Evolutionary conservation across 129 eudicot genomes (phyloP).

Genomic region (Flaveria robusta): DNA sequence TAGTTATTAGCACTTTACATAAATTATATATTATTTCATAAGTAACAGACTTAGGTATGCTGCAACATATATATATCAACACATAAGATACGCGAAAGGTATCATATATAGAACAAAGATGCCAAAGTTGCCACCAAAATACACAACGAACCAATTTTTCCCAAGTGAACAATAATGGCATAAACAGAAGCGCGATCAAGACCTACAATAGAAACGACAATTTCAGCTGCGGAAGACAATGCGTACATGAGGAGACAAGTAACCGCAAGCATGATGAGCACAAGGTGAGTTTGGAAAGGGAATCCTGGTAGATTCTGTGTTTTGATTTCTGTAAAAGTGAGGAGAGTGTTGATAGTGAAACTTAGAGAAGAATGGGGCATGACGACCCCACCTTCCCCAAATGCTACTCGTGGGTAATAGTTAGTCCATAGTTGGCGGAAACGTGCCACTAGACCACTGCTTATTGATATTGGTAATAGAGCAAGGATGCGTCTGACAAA

Average conservation of each 20-base stretch:
- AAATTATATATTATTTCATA: no score
- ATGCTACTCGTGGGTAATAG: not conserved
- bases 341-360: not conserved
- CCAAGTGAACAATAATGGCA: slow-evolving; percentile 4
- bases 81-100: no score
- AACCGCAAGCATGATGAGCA: not conserved
- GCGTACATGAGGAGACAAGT: slow-evolving; percentile 20
- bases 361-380: not conserved
- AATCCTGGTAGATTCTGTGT: not conserved
- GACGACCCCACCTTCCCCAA: not conserved
- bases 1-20: no score
- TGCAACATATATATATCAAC: not conserved
- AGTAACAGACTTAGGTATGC: not conserved
- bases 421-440: not conserved
- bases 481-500: not conserved
- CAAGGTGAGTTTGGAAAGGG: not conserved
- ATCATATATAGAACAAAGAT: slow-evolving; percentile 8
- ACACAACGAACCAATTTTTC: slow-evolving; percentile 1
- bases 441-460: not conserved
- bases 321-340: not conserved
- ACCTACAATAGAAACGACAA: not conserved
- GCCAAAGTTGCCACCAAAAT: not conserved
- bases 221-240: not conserved
- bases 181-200: slow-evolving; percentile 1
- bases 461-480: not conserved